Base-by-base conservation (phyloP, 306 rosid genomes). In the Lablab purpureus region DNA sequence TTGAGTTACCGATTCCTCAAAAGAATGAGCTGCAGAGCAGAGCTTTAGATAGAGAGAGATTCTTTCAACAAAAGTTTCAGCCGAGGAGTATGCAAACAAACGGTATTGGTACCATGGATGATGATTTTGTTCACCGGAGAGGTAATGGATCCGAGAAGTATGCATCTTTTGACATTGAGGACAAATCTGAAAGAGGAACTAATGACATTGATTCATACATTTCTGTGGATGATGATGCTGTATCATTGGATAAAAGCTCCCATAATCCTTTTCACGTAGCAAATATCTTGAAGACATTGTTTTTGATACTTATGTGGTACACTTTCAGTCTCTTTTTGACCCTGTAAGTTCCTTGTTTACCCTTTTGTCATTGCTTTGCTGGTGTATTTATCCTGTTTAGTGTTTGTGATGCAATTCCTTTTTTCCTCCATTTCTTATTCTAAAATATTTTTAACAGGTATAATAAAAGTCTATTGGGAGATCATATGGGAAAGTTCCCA, bases 321-420 rank as follows among this genome's bases (percentile, higher is more conserved):
- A 90, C 90, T 73, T 95, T 82, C 88, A 95, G 99, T 91, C 90
- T 95, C 59, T 84, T 91, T 82, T 87, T 95, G 94, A 95, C 99
- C 75, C 82, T 95, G 99, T 95, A 90, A 95, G 98, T 89, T 87
- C 72, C 73, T 66, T 75, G 23, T 82, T 37, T 34, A 50, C 78
- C 43, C 64, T 17, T 54, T 73, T 4, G 32, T 78, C 56, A 40
- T 78, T 71, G 41, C 22, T 62, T 78, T 71, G 41, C 22, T 62
- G 58, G 14, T 56, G 62, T 51, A 45, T 47, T 41, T 17, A 28
- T 37, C 56, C 19, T 46, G 41, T 68, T 65, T 71, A 51, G 45
- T 15, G 75, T 69, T 63, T 51, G 28, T 66, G 62, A 77, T 68
- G 52, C 15, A 55, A 41, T 43, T 43, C 28, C 30, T 15, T 75